A percentile compares a stretch with the other conserved stretches of the same genome.
These are phyloP conservation scores for Hyphopichia pseudoburtonii DNA, from an alignment of 1,139 yeast species.

Conservation along the genomic window DNA sequence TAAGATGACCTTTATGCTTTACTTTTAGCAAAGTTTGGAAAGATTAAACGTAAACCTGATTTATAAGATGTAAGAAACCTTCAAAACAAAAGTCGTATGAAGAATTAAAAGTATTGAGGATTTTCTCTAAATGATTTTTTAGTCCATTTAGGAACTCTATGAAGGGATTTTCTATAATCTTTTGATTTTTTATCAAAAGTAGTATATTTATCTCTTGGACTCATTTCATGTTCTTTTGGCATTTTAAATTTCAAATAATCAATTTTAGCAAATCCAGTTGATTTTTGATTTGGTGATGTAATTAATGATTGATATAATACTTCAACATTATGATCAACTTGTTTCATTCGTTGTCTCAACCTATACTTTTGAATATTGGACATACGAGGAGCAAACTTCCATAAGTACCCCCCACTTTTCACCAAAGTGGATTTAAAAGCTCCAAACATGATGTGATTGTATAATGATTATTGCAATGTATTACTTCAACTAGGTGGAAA, in stretches of 20 bases:
- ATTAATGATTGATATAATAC: slow-evolving; percentile 64
- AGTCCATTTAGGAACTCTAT: slow-evolving; percentile 88
- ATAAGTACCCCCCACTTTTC: slow-evolving; percentile 77
- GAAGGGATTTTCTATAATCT: slow-evolving; percentile 86
- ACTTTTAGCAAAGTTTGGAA: too few species aligned
- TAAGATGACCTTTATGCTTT: too few species aligned
- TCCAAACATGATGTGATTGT: slow-evolving; percentile 60
- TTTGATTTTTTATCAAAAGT: slow-evolving; percentile 73
- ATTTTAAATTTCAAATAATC: slow-evolving; percentile 54
- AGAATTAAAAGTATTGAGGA: slow-evolving; percentile 66
- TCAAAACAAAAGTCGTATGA: background rate
- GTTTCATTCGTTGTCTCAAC: slow-evolving; percentile 76
- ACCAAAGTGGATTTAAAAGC: slow-evolving; percentile 69
- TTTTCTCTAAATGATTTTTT: slow-evolving; percentile 76
- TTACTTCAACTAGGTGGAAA: too few species aligned
- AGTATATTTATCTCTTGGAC: slow-evolving; percentile 79
- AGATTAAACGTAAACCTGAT: too few species aligned
- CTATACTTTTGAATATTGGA: slow-evolving; percentile 80
- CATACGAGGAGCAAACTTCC: slow-evolving; percentile 72
- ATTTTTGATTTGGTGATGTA: slow-evolving; percentile 29
- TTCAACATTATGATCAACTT: slow-evolving; percentile 78
- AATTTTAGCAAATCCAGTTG: slow-evolving; percentile 51
- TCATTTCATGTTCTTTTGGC: slow-evolving; percentile 84
- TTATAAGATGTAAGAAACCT: background rate
- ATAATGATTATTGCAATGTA: background rate